phyloP scores from a whole-genome alignment of 805 yeast genomes.

The Metschnikowia kofuensis region DNA sequence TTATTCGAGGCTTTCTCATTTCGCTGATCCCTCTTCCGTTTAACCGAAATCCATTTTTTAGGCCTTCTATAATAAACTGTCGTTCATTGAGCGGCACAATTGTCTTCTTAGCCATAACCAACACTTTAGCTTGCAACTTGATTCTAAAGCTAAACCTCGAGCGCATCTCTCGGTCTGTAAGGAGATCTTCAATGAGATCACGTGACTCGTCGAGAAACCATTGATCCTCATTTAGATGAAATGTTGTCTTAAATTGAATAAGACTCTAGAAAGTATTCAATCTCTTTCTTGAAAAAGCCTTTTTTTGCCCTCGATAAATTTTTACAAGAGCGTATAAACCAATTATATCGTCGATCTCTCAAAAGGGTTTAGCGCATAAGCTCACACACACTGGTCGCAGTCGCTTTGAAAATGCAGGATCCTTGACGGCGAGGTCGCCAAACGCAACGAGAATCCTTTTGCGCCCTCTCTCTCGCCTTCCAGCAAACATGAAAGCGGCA shows the following conservation, averaged over 20 bases:
- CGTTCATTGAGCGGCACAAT: constrained; percentile 65
- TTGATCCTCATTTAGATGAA: too few species aligned
- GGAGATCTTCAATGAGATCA: not conserved
- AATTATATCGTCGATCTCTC: too few species aligned
- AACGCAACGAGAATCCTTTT: too few species aligned
- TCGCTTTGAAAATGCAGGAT: too few species aligned
- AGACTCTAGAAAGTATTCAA: too few species aligned
- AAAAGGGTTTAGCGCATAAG: too few species aligned
- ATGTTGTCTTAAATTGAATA: too few species aligned
- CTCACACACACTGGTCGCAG: too few species aligned
- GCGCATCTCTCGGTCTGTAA: not conserved
- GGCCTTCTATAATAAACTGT: constrained; percentile 57
- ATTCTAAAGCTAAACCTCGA: too few species aligned
- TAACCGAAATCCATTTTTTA: constrained; percentile 58
- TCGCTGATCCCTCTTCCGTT: constrained; percentile 69
- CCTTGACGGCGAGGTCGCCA: too few species aligned
- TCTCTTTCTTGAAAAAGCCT: not conserved
- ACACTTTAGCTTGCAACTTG: too few species aligned
- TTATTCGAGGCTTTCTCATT: constrained; percentile 59
- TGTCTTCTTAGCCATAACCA: constrained; percentile 55
- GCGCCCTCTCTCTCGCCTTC: not conserved
- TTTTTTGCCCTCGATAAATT: not conserved
- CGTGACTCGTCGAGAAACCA: not conserved
- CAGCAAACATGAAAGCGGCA: constrained; percentile 2
- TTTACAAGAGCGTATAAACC: too few species aligned